Percentiles rank a stretch among this genome's conserved stretches.
Evolutionary conservation across 495 filamentous ascomycete species (phyloP).

Genomic region (Penicillium salamii): DNA sequence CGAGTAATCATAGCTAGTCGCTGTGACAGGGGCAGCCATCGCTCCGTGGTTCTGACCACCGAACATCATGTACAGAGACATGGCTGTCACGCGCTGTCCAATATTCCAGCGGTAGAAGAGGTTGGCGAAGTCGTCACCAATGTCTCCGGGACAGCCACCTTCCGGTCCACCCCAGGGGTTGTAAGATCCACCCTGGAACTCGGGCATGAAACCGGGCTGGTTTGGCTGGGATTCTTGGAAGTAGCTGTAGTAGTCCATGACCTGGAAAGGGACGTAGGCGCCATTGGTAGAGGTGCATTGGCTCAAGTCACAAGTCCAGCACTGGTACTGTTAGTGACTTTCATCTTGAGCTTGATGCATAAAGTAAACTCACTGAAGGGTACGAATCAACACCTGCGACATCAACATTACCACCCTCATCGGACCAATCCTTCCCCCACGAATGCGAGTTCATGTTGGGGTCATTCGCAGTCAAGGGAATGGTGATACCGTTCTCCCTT

Average conservation of each 20-base stretch:
- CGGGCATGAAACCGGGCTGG: slow-evolving; percentile 57
- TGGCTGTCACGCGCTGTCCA: slow-evolving; percentile 50
- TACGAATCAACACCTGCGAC: slow-evolving; percentile 57
- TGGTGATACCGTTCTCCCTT: slow-evolving; percentile 49
- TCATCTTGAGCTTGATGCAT: not conserved
- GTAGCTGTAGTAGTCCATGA: slow-evolving; percentile 53
- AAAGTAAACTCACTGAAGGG: slow-evolving; percentile 36
- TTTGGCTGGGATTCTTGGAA: slow-evolving; percentile 50
- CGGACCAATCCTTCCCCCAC: slow-evolving; percentile 53
- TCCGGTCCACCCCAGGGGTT: slow-evolving; percentile 60
- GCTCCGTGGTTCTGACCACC: slow-evolving; percentile 59
- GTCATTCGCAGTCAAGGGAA: slow-evolving; percentile 55
- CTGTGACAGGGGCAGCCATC: slow-evolving; percentile 45
- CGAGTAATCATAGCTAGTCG: slow-evolving; percentile 59
- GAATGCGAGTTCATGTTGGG: slow-evolving; percentile 51
- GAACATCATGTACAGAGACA: slow-evolving; percentile 59
- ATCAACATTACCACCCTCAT: slow-evolving; percentile 56
- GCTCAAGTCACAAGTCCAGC: slow-evolving; percentile 59
- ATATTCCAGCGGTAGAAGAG: slow-evolving; percentile 59
- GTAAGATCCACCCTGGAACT: slow-evolving; percentile 64
- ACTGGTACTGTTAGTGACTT: slow-evolving; percentile 18
- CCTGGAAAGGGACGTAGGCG: slow-evolving; percentile 50
- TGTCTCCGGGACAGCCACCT: slow-evolving; percentile 47
- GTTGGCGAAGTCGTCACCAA: slow-evolving; percentile 53
- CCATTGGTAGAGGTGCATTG: slow-evolving; percentile 56